A percentile compares a stretch with the other conserved stretches of the same genome.
These are phyloP conservation scores for Pythium vanterpoolii DNA, from an alignment of 352 stramenopile genomes.

Conservation along the genomic window DNA sequence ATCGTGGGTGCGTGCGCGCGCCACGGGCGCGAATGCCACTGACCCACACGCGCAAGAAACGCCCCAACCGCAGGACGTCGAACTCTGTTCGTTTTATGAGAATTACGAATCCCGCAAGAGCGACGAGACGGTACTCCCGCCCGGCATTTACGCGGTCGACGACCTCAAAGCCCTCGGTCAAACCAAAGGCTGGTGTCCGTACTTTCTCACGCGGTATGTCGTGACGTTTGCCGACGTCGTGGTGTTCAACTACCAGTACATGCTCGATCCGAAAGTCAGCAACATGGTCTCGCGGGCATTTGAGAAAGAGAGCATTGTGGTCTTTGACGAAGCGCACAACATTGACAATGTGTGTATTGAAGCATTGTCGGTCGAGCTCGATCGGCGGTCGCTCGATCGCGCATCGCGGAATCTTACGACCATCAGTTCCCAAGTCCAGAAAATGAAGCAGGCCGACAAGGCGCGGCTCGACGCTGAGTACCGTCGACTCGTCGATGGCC, in stretches of 20 bases:
- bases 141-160: constrained; percentile 96
- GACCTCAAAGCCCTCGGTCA: constrained; percentile 93
- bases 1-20: constrained; percentile 92
- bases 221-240: constrained; percentile 98
- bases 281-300: constrained; percentile 91
- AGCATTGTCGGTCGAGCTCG: constrained; percentile 95
- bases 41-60: too few relatives aligned
- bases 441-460: constrained; percentile 91
- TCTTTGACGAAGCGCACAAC: constrained; percentile 99
- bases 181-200: constrained; percentile 95
- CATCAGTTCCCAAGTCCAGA: constrained; percentile 72
- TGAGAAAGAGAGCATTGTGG: constrained; percentile 90
- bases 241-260: constrained; percentile 99
- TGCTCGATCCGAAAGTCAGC: constrained; percentile 98
- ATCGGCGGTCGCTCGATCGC: constrained; percentile 89
- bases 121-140: constrained; percentile 89
- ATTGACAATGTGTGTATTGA: constrained; percentile 99
- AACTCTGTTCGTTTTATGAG: constrained; percentile 90
- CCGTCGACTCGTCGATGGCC: constrained; percentile 92
- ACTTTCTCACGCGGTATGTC: constrained; percentile 97
- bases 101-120: constrained; percentile 85
- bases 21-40: constrained; percentile 29
- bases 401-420: constrained; percentile 89
- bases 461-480: constrained; percentile 94
- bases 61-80: constrained; percentile 27